Evolutionary conservation across 164 flowering plant genomes (phyloP), one percentile per base, ranked within the genome.

Genomic region (Platanus orientalis): DNA sequence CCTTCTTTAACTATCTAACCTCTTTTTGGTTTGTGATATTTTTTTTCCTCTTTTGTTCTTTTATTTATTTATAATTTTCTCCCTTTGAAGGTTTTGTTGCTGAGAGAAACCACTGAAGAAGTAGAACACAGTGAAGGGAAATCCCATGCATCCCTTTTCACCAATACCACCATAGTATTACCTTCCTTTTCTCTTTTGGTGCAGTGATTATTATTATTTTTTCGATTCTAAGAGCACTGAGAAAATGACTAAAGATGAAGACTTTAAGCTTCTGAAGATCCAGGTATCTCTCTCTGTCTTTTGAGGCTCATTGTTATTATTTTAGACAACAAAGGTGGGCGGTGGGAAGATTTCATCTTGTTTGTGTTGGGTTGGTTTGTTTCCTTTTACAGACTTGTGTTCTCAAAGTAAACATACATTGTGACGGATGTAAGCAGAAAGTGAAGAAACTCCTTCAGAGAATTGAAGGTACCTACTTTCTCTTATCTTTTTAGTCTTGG

Each of bases 231-330:
- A 68, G 68, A 71, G 49, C 57, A 54, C 65, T 13, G 73, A 66
- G 79, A 79, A 79, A 63, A 85, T 85, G 90, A 74, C 83, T 75
- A 88, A 85, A 79, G 86, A 80, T 65, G 87, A 84, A 70, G 89
- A 81, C 84, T 84, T 83, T 75, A 87, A 84, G 85, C 84, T 84
- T 44, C 90, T 87, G 76, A 85, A 85, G 84, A 85, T 85, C 73
- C 94, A 83, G 89, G 94, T 85, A 45, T 73, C 42, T 70, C n/a
- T n/a, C n/a, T 13, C 51, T 60, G 45, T 27, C 24, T 21, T 30
- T 32, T 45, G 34, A 19, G 32, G 17, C 32, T 20, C 51, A 34
- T 24, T 39, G 10, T 13, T 32, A 36, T 1, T 20, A n/a, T n/a
- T n/a, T n/a, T n/a, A n/a, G 28, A 25, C 52, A 17, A 57, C 48